These are phyloP conservation scores for Alternaria arborescens DNA, from an alignment of 2,329 filamentous ascomycete species.

Conservation along the genomic window DNA sequence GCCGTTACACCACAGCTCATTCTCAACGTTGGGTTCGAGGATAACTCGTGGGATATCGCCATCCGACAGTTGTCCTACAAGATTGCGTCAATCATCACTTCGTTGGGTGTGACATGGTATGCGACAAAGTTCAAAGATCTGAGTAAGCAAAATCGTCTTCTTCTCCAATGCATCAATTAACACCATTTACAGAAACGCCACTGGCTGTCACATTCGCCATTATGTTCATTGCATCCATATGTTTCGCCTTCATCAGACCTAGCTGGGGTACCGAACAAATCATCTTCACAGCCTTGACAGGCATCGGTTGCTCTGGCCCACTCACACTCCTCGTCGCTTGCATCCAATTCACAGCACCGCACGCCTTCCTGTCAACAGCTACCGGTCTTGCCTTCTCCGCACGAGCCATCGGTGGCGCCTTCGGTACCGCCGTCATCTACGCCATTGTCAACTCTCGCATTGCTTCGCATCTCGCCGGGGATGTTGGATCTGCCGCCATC, in stretches of 20 bases:
- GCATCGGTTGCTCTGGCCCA: constrained; percentile 40
- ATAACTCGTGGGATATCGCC: constrained; percentile 41
- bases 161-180: not conserved
- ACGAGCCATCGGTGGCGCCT: constrained; percentile 44
- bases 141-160: constrained; percentile 17
- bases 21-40: constrained; percentile 43
- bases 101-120: constrained; percentile 37
- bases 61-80: constrained; percentile 42
- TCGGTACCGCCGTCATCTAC: constrained; percentile 43
- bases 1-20: constrained; percentile 44
- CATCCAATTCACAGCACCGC: constrained; percentile 44
- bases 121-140: constrained; percentile 42
- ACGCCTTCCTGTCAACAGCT: constrained; percentile 42
- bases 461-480: constrained; percentile 28
- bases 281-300: constrained; percentile 37
- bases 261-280: constrained; percentile 37
- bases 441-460: constrained; percentile 40
- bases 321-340: constrained; percentile 45
- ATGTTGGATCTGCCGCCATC: constrained; percentile 33
- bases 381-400: constrained; percentile 46
- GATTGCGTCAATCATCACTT: constrained; percentile 34
- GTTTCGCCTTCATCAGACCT: constrained; percentile 38
- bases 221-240: constrained; percentile 39
- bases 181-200: constrained; percentile 24
- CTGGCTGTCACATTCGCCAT: constrained; percentile 38